A percentile compares a stretch with the other conserved stretches of the same genome.
These are phyloP conservation scores for Avena insularis DNA, from an alignment of 176 grass and related monocot genomes.

Conservation along the genomic window DNA sequence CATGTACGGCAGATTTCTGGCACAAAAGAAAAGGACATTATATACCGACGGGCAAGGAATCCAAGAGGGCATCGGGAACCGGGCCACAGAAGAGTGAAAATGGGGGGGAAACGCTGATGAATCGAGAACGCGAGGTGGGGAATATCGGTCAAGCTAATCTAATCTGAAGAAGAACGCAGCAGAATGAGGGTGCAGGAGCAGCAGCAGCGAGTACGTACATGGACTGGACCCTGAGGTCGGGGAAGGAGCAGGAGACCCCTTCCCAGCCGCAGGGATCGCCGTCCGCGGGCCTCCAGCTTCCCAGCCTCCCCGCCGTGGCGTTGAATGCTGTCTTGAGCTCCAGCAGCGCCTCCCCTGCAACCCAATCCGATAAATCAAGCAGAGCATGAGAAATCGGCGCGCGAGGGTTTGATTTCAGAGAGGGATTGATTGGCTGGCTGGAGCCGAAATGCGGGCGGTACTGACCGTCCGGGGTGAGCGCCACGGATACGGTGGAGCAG, in stretches of 20 bases:
- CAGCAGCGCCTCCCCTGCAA: constrained; percentile 77
- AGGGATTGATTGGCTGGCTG: too few species aligned
- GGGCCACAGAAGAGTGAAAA: neutral
- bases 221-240: constrained; percentile 95
- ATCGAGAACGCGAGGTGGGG: neutral
- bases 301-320: constrained; percentile 58
- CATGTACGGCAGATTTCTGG: constrained; percentile 93
- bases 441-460: too few species aligned
- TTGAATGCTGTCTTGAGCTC: constrained; percentile 88
- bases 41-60: constrained; percentile 27
- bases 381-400: too few species aligned
- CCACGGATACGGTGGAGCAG: constrained; percentile 17
- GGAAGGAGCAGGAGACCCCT: constrained; percentile 93
- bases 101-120: too few species aligned
- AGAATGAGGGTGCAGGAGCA: neutral
- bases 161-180: neutral
- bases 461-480: constrained; percentile 75
- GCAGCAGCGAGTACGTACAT: constrained; percentile 46
- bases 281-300: constrained; percentile 68
- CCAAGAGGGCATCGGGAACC: constrained; percentile 35
- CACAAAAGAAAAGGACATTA: neutral
- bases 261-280: constrained; percentile 82
- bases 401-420: too few species aligned
- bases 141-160: neutral
- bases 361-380: too few species aligned